These are phyloP conservation scores for Penicillium sp. DNA, from an alignment of 2,329 filamentous ascomycete species.

Conservation along the genomic window DNA sequence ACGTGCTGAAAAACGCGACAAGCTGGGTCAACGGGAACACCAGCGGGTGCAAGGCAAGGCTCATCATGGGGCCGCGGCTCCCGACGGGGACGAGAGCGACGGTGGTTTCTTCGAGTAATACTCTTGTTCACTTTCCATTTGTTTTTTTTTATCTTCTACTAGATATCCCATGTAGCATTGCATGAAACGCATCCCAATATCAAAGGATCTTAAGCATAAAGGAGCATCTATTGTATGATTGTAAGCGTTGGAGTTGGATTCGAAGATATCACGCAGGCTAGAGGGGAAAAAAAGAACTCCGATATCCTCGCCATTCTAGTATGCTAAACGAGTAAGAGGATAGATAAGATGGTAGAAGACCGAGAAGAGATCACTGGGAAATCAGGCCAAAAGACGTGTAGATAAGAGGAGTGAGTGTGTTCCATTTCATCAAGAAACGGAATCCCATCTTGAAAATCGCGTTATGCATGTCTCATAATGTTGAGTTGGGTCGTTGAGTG, in stretches of 20 bases:
- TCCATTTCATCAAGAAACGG: constrained; percentile 10
- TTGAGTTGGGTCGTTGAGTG: background rate
- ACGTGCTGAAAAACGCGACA: constrained; percentile 13
- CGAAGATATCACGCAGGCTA: background rate
- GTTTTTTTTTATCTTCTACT: constrained; percentile 5
- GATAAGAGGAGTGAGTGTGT: background rate
- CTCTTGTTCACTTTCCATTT: constrained; percentile 2
- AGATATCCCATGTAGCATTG: constrained; percentile 24
- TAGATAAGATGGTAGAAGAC: background rate
- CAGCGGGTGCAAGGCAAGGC: constrained; percentile 14
- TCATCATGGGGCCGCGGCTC: constrained; percentile 8
- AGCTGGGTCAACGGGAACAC: constrained; percentile 13
- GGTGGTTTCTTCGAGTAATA: constrained; percentile 24
- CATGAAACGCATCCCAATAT: constrained; percentile 7
- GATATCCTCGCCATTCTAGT: constrained; percentile 3
- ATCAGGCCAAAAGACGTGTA: background rate
- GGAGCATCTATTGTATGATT: background rate
- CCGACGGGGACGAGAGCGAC: constrained; percentile 19
- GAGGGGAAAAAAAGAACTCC: background rate
- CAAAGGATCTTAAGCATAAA: background rate
- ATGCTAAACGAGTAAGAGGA: background rate
- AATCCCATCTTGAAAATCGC: background rate
- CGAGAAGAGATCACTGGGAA: background rate
- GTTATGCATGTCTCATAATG: constrained; percentile 8
- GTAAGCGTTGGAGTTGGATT: background rate